Percentiles rank a stretch among this genome's conserved stretches.
phyloP scores from a whole-genome alignment of 1,139 yeast genomes.

The Lodderomyces oxycetoniae region DNA sequence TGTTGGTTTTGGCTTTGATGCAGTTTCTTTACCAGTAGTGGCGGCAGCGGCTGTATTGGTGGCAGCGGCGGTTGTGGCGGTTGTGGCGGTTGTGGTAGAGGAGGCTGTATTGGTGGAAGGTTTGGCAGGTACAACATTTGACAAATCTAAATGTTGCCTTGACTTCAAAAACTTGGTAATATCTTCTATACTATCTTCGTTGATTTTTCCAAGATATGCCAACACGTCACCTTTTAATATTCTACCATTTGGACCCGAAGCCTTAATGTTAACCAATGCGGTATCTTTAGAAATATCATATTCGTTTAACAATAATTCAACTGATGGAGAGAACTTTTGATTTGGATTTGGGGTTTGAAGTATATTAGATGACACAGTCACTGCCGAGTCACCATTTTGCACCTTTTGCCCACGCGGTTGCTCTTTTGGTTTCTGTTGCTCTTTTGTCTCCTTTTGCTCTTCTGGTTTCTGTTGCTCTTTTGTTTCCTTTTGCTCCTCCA shows the following conservation, averaged over 20 bases:
- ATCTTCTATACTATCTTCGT: conserved; percentile 44
- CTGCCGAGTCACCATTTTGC: conserved; percentile 8
- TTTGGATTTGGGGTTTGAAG: conserved; percentile 51
- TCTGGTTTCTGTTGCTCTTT: conserved; percentile 10
- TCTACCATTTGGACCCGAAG: conserved; percentile 88
- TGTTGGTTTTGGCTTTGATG: conserved; percentile 24
- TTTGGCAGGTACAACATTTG: conserved; percentile 56
- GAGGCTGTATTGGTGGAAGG: conserved; percentile 22
- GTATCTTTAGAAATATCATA: conserved; percentile 62
- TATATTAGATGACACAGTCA: conserved; percentile 15
- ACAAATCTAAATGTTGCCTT: conserved; percentile 68
- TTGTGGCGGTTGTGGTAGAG: neutral
- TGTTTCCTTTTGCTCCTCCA: conserved; percentile 17
- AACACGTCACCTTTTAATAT: conserved; percentile 86
- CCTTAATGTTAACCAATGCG: conserved; percentile 66
- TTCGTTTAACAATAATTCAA: conserved; percentile 56
- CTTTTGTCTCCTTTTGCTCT: conserved; percentile 6
- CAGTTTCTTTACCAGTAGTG: conserved; percentile 6
- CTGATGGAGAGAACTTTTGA: conserved; percentile 79
- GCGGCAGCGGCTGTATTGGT: conserved; percentile 1
- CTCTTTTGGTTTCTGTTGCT: conserved; percentile 14
- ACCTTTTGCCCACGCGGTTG: conserved; percentile 12
- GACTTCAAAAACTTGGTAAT: conserved; percentile 55
- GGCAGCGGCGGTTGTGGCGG: neutral
- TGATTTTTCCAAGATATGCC: conserved; percentile 72